A percentile compares a stretch with the other conserved stretches of the same genome.
Evolutionary conservation across 2,329 filamentous ascomycete genomes (phyloP).

Genomic region (Monosporascus sp.): DNA sequence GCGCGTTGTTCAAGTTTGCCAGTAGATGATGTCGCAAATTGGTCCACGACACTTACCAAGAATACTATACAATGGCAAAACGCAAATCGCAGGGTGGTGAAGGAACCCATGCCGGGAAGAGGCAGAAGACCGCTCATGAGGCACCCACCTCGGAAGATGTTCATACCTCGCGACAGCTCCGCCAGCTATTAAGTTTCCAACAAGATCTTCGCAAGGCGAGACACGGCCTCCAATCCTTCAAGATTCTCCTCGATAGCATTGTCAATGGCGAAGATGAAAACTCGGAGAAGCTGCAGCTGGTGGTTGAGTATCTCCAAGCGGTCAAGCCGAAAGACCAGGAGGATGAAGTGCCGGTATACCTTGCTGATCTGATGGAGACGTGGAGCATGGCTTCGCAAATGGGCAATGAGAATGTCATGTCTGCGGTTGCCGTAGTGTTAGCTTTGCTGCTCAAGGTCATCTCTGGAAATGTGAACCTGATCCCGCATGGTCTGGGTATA

Average conservation of each 20-base stretch:
- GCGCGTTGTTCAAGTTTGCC: too few relatives aligned
- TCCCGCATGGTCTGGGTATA: slow-evolving; percentile 69
- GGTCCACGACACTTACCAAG: slow-evolving; percentile 3
- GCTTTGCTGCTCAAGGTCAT: slow-evolving; percentile 76
- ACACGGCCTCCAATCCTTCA: slow-evolving; percentile 74
- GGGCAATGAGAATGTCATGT: slow-evolving; percentile 76
- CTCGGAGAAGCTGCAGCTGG: slow-evolving; percentile 50
- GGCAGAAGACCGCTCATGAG: slow-evolving; percentile 53
- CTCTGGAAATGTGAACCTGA: slow-evolving; percentile 68
- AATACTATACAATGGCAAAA: slow-evolving; percentile 21
- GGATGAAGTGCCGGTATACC: slow-evolving; percentile 58
- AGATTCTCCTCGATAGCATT: slow-evolving; percentile 62
- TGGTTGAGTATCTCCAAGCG: slow-evolving; percentile 64
- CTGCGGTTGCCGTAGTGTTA: slow-evolving; percentile 73
- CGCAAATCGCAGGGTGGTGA: slow-evolving; percentile 23
- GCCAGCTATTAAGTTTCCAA: slow-evolving; percentile 63
- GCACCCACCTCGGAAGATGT: slow-evolving; percentile 58
- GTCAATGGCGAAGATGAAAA: slow-evolving; percentile 45
- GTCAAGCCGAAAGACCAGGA: slow-evolving; percentile 45
- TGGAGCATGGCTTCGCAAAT: slow-evolving; percentile 80
- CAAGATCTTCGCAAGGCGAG: slow-evolving; percentile 64
- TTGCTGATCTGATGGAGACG: slow-evolving; percentile 77
- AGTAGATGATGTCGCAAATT: slow-evolving; percentile 10
- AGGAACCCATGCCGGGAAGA: slow-evolving; percentile 44
- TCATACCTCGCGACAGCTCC: slow-evolving; percentile 60